Percentiles rank a stretch among this genome's conserved stretches.
Conservation (phyloP, 108 stramenopile species). For the Skeletonema potamos region DNA sequence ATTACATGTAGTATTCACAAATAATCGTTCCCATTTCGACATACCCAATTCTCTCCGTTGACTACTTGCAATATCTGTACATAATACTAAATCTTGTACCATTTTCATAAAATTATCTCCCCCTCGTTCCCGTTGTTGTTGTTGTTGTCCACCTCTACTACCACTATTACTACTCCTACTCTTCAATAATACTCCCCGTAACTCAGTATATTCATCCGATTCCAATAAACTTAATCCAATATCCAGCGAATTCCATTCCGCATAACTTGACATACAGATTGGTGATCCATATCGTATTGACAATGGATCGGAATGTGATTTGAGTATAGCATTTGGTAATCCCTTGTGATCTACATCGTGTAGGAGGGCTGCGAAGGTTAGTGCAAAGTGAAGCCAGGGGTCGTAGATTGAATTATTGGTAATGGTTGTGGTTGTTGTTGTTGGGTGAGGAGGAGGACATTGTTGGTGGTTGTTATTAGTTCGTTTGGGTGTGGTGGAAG, state of each 20-base stretch:
- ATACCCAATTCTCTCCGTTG: conserved; percentile 22
- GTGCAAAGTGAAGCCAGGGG: conserved; percentile 29
- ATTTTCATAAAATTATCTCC: conserved; percentile 6
- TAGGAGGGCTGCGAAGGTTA: conserved; percentile 48
- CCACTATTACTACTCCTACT: not conserved
- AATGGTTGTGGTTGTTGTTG: not conserved
- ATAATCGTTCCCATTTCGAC: conserved; percentile 12
- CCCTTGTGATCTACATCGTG: conserved; percentile 56
- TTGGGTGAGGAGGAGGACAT: not conserved
- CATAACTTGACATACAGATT: conserved; percentile 13
- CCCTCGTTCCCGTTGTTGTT: conserved; percentile 1
- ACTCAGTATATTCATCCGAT: conserved; percentile 18
- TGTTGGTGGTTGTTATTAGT: not conserved
- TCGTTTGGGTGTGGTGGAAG: no score
- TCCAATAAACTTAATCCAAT: conserved; percentile 37
- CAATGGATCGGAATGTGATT: conserved; percentile 6
- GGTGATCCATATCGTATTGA: conserved; percentile 5
- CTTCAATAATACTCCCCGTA: conserved; percentile 12
- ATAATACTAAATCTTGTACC: conserved; percentile 19
- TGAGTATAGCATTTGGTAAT: conserved; percentile 24
- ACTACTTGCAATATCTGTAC: conserved; percentile 20
- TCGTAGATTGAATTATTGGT: conserved; percentile 14
- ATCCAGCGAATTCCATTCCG: conserved; percentile 43
- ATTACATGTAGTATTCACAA: no score
- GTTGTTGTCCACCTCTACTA: not conserved